Conservation (phyloP, 768 basidiomycete genomes). For the Mycena amicta region DNA sequence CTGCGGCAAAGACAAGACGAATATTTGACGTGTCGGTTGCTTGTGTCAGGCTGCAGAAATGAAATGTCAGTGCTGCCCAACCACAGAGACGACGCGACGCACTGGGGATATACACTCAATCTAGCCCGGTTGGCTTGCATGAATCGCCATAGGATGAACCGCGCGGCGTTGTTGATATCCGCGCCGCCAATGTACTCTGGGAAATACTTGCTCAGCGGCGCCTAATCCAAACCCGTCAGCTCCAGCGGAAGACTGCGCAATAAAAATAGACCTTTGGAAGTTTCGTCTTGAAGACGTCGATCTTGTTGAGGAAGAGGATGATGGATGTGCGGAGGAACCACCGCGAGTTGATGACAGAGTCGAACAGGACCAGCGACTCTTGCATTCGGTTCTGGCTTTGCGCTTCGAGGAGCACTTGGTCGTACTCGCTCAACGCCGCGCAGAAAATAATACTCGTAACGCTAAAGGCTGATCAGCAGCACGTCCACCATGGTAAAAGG, state of each 20-base stretch:
- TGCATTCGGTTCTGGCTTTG: conserved; percentile 68
- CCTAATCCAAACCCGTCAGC: conserved; percentile 35
- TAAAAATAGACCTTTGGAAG: conserved; percentile 8
- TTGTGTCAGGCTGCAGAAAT: conserved; percentile 66
- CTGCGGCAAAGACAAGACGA: conserved; percentile 74
- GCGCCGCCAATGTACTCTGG: conserved; percentile 87
- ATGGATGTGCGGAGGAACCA: conserved; percentile 74
- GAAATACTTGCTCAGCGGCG: conserved; percentile 78
- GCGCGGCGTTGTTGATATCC: conserved; percentile 92
- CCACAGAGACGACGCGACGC: conserved; percentile 30
- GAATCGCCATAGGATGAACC: conserved; percentile 93
- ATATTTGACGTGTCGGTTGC: conserved; percentile 87
- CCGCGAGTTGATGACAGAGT: conserved; percentile 76
- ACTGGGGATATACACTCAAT: conserved; percentile 92
- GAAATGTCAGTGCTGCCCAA: conserved; percentile 6
- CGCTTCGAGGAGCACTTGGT: conserved; percentile 68
- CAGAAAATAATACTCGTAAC: conserved; percentile 76
- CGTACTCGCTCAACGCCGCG: conserved; percentile 73
- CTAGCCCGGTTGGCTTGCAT: conserved; percentile 88
- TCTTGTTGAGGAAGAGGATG: conserved; percentile 72
- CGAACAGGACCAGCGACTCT: conserved; percentile 75
- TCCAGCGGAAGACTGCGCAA: neutral
- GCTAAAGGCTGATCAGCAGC: neutral
- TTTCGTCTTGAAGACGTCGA: conserved; percentile 74
- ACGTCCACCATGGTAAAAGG: conserved; percentile 30